Percentiles rank a stretch among this genome's conserved stretches.
Conservation (phyloP, 768 basidiomycete species). For the Leccinellum rugosiceps region DNA sequence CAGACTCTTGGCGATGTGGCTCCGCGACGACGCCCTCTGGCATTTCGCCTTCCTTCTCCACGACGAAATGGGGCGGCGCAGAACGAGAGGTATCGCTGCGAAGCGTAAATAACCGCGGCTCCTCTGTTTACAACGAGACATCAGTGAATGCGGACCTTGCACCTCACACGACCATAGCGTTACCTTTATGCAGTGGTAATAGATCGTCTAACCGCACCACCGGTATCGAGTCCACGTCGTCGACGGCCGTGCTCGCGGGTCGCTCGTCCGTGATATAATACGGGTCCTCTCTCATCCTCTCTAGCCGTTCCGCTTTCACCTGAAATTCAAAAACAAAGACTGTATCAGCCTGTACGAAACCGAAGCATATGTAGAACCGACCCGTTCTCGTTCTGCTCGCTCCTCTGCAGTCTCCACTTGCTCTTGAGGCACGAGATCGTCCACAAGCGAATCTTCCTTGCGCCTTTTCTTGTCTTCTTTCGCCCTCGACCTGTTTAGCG, state of each 20-base stretch:
- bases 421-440: conserved; percentile 39
- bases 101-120: conserved; percentile 45
- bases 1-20: conserved; percentile 19
- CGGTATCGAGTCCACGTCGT: conserved; percentile 90
- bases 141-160: conserved; percentile 19
- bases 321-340: conserved; percentile 29
- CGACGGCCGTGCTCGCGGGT: conserved; percentile 35
- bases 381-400: conserved; percentile 57
- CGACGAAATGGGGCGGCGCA: conserved; percentile 48
- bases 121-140: conserved; percentile 22
- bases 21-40: conserved; percentile 50
- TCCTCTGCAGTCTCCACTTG: conserved; percentile 58
- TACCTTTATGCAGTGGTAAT: conserved; percentile 40
- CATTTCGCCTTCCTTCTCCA: conserved; percentile 86
- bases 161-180: background rate
- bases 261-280: conserved; percentile 81
- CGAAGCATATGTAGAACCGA: conserved; percentile 31
- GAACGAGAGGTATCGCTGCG: conserved; percentile 39
- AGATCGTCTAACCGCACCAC: conserved; percentile 80
- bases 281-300: conserved; percentile 79
- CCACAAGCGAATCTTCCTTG: conserved; percentile 19
- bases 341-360: conserved; percentile 2
- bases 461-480: conserved; percentile 48
- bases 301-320: conserved; percentile 74
- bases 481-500: conserved; percentile 20